Base-by-base conservation (phyloP, 441 rosid genomes). In the Flueggea neowawraea region DNA sequence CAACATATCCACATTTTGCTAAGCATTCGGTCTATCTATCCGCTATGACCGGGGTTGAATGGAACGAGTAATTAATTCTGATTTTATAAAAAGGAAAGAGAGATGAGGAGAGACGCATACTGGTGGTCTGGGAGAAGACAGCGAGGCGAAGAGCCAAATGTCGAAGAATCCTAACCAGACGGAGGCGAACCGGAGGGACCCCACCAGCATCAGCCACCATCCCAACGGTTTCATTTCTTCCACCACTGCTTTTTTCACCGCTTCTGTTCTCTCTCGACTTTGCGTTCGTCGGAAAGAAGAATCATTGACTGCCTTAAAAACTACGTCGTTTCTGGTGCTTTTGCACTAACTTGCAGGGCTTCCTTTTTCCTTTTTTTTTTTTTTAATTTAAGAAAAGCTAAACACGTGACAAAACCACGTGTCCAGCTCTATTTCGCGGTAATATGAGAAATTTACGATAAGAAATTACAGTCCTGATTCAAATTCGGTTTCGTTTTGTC, bases 101-200 rank as follows among this genome's bases (percentile, higher is more conserved):
- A 16, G 16, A 44, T 16, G 45, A 57, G 15, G 49, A 28, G 28
- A 6, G 31, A 17, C 64, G 68, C 70, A 56, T 68, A 90, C 95
- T 78, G 66, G 82, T 76, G 64, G 92, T 67, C 6, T 73, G 80
- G 68, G 95, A 87, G 87, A 82, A 90, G 77, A 86, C 89, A 28
- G 87, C 95, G 62, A 78, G 90, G 48, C 80, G 76, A 59, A 85
- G 90, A 69, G 92, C 89, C 90, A 81, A 56, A 82, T 81, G 74
- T 88, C 79, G 76, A 84, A 81, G 86, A 86, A 90, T 48, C 95
- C 91, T 67, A 90, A 84, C 89, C 93, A 88, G 51, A 86, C 95
- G 32, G 97, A 86, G 31, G 86, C 89, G 65, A 90, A 70, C 63
- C 97, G 83, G 60, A 88, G 86, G 16, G 80, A 77, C 52, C 91